Evolutionary conservation across 2,329 filamentous ascomycete genomes (phyloP), one percentile per base, ranked within the genome.

Genomic region (Chrysoporthe austroafricana): DNA sequence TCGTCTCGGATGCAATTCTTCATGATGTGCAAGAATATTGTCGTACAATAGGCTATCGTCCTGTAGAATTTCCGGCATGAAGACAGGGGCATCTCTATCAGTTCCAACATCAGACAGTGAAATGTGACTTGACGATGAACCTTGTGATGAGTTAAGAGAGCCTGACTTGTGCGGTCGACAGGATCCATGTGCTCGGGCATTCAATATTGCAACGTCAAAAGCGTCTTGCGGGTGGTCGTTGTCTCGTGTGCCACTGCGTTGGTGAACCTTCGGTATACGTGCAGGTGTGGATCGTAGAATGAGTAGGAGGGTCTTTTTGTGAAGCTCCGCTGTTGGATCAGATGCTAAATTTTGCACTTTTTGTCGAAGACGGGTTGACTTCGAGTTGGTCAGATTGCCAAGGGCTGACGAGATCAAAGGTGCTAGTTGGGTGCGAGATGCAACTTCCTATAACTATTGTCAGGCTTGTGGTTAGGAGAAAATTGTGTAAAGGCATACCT

Each of bases 331-430:
- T 14, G 21, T 14, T 42, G 66, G 39, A 56, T 59, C 62, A 16
- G 36, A n/a, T 43, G 57, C 39, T 8, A 65, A 36, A 52, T 43
- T 43, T 18, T 56, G 50, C 13, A 65, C 18, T 39, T 48, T 63
- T 13, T 39, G 62, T 57, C 52, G 50, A 48, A 68, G 62, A 6
- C 39, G 14, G 13, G 57, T 36, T 39, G 68, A 65, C 34, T 59
- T 39, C 21, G 65, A 59, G 44, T 52, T 65, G 26, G 18, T 39
- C 46, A 68, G 14, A 14, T 50, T 67, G 14, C 58, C 66, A 2
- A 70, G 59, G 7, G 66, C 58, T 46, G 66, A 68, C 7, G 68
- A 66, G 3, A 70, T 65, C 14, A 44, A 21, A 32, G 65, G 52
- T 26, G 61, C 56, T 42, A 70, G 32, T 4, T 16, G 58, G 11